Evolutionary conservation across 2,329 filamentous ascomycete genomes (phyloP), one percentile per base, ranked within the genome.

Genomic region (Cladosporium sp.): DNA sequence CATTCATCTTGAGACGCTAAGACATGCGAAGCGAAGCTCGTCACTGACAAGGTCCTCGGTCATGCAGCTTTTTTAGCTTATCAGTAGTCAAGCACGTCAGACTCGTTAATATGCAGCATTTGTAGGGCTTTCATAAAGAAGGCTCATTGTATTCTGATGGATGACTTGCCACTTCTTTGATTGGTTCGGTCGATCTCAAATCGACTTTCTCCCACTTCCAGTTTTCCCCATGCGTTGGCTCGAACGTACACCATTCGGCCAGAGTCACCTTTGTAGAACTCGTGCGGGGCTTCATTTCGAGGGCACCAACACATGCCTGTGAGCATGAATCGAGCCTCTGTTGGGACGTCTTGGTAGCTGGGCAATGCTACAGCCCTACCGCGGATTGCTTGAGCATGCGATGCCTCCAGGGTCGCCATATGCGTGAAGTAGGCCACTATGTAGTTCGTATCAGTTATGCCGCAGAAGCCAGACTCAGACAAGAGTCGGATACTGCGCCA

Each of bases 391-490:
- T 38, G 30, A 38, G 48, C 32, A 18, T 35, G 32, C 39, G 8
- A 18, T 16, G 50, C 42, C 43, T 53, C 51, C 16, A 42, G 25
- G 16, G 40, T 30, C 11, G 51, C 32, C 2, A 53, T n/a, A 19
- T 43, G 38, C 35, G 49, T 29, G 19, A 41, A 47, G 35, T 50
- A 50, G 3, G 51, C 33, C 2, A 43, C 42, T 12, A 53, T 20
- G 16, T 46, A 53, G 16, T 35, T 40, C 12, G 39, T 47, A 13
- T 53, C 51, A 16, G 51, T 50, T 19, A 53, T 38, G 20, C 51
- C 51, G 13, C 38, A 36, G 16, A 53, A 22, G 29, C 51, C 48
- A 12, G 51, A 29, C 6, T 12, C 6, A 4, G 22, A 16, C 9
- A 54, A 25, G 7, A 54, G 19, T 11, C 20, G 19, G 25, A 53